Evolutionary conservation across 2,329 filamentous ascomycete genomes (phyloP).

Genomic region (Monilinia laxa): DNA sequence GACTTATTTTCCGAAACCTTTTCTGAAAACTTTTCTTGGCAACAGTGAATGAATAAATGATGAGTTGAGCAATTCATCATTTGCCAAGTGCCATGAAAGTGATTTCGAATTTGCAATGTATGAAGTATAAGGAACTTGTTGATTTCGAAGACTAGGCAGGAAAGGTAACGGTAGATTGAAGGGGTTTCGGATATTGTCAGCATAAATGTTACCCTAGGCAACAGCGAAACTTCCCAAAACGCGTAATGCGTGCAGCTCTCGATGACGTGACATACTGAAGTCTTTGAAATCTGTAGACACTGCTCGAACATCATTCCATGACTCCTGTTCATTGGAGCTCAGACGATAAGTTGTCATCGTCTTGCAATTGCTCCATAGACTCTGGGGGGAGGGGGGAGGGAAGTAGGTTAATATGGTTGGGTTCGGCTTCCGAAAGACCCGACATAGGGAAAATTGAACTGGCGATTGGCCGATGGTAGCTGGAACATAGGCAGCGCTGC

Average conservation of each 20-base stretch:
- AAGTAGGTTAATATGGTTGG: background rate
- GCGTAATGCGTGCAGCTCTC: too few species aligned
- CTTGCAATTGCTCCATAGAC: background rate
- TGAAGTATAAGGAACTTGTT: background rate
- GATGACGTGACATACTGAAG: background rate
- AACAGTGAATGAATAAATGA: background rate
- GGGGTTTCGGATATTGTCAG: background rate
- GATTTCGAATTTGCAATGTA: background rate
- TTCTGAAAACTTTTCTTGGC: background rate
- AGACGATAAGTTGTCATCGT: background rate
- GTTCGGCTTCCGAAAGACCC: background rate
- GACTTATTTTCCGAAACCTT: background rate
- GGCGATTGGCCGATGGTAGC: too few species aligned
- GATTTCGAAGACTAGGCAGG: slow-evolving; percentile 3
- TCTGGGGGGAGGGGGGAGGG: too few species aligned
- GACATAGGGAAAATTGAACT: background rate
- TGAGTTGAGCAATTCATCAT: background rate
- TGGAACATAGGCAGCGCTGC: background rate
- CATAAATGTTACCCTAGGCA: slow-evolving; percentile 1
- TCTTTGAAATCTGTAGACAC: background rate
- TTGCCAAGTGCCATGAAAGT: background rate
- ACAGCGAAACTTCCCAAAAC: background rate
- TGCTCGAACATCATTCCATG: background rate
- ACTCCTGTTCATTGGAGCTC: background rate
- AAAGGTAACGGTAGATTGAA: background rate